Base-by-base conservation (phyloP, 352 stramenopile genomes). In the Globisporangium lucens region DNA sequence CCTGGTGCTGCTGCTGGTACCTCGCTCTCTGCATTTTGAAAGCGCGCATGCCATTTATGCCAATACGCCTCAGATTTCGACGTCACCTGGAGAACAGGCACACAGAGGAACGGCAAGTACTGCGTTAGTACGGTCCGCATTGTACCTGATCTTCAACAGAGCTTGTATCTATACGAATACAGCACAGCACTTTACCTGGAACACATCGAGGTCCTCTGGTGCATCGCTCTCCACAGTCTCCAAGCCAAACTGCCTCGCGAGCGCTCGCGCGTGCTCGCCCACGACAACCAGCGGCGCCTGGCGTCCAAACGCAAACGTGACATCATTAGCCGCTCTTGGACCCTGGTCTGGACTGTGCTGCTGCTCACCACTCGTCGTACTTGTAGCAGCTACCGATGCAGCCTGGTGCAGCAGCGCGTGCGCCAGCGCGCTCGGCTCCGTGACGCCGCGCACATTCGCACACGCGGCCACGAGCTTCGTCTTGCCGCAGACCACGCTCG, bases 281-380 rank as follows among this genome's bases (percentile, higher is more conserved):
- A 86, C 82, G 24, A 91, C 65, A 5, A 93, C 81, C 6, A 90
- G 61, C 10, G 85, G 85, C 60, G 79, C 68, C 61, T 90, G 72
- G 20, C 84, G 74, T 36, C 80, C 79, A n/a, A 79, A 74, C 10
- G 66, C 67, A 30, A 79, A 79, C 10, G 33, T 43, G 29, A 46
- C 17, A n/a, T 3, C 51, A 3, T 52, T 17, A 56, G 9, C 3
- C 3, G 5, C 35, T n/a, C 24, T 30, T 20, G n/a, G 12, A 0
- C 36, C 8, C n/a, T 33, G 13, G 30, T 33, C 5, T n/a, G 27
- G 3, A 36, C 33, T 15, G 30, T 66, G 38, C 1, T 63, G 35
- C 15, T 43, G 49, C 6, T 43, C 29, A 55, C 20, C 47, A 55
- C 20, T 29, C 47, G 20, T 29, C n/a, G 8, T 8, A 15, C 3